Conservation (phyloP, 179 eudicot genomes). For the Beta corolliflora region DNA sequence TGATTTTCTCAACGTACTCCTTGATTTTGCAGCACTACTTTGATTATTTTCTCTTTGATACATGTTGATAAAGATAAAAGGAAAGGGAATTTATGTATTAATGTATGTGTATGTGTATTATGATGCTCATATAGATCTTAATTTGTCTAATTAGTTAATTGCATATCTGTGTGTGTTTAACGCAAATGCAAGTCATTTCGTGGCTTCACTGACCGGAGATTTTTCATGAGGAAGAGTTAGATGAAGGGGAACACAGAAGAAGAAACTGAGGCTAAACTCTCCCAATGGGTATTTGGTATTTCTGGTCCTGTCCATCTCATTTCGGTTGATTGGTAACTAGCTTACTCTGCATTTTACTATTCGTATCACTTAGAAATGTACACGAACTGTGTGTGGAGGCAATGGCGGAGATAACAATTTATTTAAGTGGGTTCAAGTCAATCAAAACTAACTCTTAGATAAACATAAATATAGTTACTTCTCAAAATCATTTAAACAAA, state of each 20-base stretch:
- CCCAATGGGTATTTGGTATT: constrained; percentile 52
- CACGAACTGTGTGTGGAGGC: too few species aligned
- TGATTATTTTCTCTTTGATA: neutral
- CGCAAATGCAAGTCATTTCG: too few species aligned
- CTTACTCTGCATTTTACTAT: neutral
- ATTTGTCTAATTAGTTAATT: neutral
- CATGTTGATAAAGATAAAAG: neutral
- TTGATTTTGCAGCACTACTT: neutral
- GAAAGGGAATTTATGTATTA: too few species aligned
- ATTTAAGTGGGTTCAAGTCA: too few species aligned
- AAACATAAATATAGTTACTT: too few species aligned
- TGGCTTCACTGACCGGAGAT: too few species aligned
- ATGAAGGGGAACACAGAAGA: constrained; percentile 17
- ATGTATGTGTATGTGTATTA: too few species aligned
- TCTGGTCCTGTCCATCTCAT: constrained; percentile 65
- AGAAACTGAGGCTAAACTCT: constrained; percentile 25
- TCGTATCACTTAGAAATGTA: neutral
- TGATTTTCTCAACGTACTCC: neutral
- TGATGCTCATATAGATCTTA: neutral
- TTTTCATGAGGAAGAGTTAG: neutral
- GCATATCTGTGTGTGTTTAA: neutral
- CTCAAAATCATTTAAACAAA: too few species aligned
- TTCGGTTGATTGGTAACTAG: constrained; percentile 60
- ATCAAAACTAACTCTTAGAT: too few species aligned
- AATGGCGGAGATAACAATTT: too few species aligned